phyloP scores from a whole-genome alignment of 2,329 filamentous ascomycete species.

The Phaeosphaeriaceae sp. region DNA sequence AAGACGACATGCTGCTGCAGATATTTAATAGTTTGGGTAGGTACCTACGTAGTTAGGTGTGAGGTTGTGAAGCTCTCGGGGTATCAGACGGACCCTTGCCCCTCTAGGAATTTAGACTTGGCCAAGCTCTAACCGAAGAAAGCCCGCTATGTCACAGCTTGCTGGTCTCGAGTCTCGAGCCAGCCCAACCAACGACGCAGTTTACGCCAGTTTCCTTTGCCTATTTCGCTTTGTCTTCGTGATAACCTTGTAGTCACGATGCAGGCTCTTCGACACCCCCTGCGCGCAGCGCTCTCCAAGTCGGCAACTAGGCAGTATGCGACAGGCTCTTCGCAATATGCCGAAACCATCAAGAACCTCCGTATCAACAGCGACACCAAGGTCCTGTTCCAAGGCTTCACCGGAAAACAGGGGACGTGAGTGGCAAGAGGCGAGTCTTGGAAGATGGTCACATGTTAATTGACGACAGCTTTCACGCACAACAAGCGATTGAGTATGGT shows the following conservation, averaged over 20 bases:
- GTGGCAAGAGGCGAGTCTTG: constrained; percentile 23
- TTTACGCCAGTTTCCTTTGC: constrained; percentile 17
- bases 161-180: constrained; percentile 20
- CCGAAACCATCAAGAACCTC: constrained; percentile 68
- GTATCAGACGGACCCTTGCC: constrained; percentile 3
- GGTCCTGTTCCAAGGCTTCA: constrained; percentile 97
- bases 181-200: constrained; percentile 25
- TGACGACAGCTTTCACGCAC: constrained; percentile 82
- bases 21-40: too few species aligned
- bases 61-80: constrained; percentile 22
- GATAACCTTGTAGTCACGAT: constrained; percentile 61
- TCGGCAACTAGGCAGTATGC: constrained; percentile 79
- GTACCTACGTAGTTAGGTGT: too few species aligned
- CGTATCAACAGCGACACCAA: constrained; percentile 93
- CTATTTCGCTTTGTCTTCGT: constrained; percentile 32
- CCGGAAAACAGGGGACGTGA: constrained; percentile 88
- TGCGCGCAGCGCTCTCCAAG: constrained; percentile 71
- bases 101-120: constrained; percentile 18
- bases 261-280: constrained; percentile 82
- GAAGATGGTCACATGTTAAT: constrained; percentile 19
- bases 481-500: constrained; percentile 99
- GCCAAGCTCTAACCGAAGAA: constrained; percentile 28
- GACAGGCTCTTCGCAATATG: constrained; percentile 66
- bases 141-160: constrained; percentile 31
- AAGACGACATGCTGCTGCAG: too few species aligned